Base-by-base conservation (phyloP, 2,329 filamentous ascomycete species). In the Tolypocladium tropicale region DNA sequence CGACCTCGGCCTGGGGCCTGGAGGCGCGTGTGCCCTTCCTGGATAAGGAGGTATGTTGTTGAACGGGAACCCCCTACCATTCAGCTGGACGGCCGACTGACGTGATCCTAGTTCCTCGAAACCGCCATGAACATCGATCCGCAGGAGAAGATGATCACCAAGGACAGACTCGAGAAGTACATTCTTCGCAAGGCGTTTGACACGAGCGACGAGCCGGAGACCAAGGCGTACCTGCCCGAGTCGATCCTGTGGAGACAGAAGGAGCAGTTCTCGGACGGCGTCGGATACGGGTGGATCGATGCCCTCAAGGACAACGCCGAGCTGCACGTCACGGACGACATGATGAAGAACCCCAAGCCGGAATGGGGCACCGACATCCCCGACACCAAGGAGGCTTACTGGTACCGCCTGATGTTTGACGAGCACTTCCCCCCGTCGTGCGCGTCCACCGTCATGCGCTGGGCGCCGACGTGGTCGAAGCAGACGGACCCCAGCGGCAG, bases 261-360 rank as follows among this genome's bases (percentile, higher is more conserved):
- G 84, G 94, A 99, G 78, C 94, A 99, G 77, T 99, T 99, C 79
- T 95, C 88, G 57, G 95, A 99, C 67, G 95, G 94, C 70, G 94
- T 99, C 57, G 94, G 94, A 57, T 99, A 99, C 77, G 92, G 94
- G 61, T 99, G 94, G 94, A 99, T 99, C 69, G 94, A 99, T 68
- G 89, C 86, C 7, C 84, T 99, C 66, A 97, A 96, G 81, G 94
- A 97, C 74, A 89, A 88, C 67, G 94, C 94, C 36, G 91, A 95
- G 75, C 72, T 85, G 61, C 84, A 94, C 56, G 88, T 99, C 56
- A 95, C 89, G 21, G 93, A 99, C 68, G 93, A 97, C 79, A 92
- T 95, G 85, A 90, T 97, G 88, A 91, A 92, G 81, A 93, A 95
- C 83, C 93, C 94, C 61, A 96, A 96, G 81, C 83, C 90, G 14